Percentiles rank a stretch among this genome's conserved stretches.
phyloP scores from a whole-genome alignment of 139 green algal species.

The Tetradesmus obliquus region DNA sequence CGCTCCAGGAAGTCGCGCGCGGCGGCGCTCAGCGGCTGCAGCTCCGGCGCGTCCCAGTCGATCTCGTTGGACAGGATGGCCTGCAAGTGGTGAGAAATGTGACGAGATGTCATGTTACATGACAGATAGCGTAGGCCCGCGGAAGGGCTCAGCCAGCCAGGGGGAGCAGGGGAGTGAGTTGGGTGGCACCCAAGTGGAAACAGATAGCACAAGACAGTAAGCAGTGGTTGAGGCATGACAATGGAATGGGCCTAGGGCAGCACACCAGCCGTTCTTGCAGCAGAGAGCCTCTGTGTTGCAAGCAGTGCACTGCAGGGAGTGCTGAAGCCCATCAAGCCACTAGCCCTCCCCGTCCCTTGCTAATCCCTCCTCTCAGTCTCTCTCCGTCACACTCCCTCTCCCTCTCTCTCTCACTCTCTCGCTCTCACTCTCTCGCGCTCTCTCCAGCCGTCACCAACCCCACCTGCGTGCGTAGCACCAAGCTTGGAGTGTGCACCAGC shows the following conservation, averaged over 20 bases:
- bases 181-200: too few species aligned
- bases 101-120: neutral
- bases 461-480: slow-evolving; percentile 13
- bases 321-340: too few species aligned
- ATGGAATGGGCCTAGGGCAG: too few species aligned
- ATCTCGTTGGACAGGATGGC: slow-evolving; percentile 78
- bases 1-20: slow-evolving; percentile 60
- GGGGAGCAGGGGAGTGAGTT: too few species aligned
- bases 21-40: slow-evolving; percentile 53
- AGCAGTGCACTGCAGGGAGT: neutral
- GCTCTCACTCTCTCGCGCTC: neutral
- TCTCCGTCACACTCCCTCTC: neutral
- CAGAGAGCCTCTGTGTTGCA: neutral
- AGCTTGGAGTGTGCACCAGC: neutral
- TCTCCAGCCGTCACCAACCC: neutral
- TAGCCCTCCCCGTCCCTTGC: neutral
- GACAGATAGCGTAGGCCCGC: neutral
- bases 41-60: slow-evolving; percentile 73
- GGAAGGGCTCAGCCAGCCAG: neutral
- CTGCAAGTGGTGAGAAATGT: neutral
- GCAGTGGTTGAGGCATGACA: too few species aligned
- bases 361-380: slow-evolving; percentile 9
- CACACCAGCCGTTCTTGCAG: too few species aligned
- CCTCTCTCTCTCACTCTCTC: slow-evolving; percentile 14
- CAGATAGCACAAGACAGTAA: too few species aligned